Evolutionary conservation across 164 flowering plant genomes (phyloP), one percentile per base, ranked within the genome.

Genomic region (Hamamelis virginiana): DNA sequence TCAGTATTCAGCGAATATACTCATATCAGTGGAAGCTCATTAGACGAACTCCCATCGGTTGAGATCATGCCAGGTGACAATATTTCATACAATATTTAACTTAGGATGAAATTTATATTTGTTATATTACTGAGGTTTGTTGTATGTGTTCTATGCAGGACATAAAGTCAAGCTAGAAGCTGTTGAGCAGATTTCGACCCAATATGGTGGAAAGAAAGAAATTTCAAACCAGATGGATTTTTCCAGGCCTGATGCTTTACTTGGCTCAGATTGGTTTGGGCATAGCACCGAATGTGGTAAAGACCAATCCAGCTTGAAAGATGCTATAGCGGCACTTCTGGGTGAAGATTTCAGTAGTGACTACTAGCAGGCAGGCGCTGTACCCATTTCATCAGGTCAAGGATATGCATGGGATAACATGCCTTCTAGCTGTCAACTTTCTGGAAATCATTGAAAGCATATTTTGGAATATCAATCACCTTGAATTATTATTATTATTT

Each of bases 1-100:
- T 81, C 88, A 13, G 74, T 83, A 38, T 82, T 82, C 71, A 76
- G 74, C 72, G 89, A 75, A 47, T 77, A 65, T 67, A 85, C 87
- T 73, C 78, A 85, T 62, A 65, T 70, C 59, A 77, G 82, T 58
- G 74, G 74, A 53, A 70, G 43, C 62, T 53, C 67, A 18, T 63
- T 55, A 28, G 73, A 63, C 23, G 67, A 70, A 44, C 52, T 18
- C 53, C 16, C 5, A n/a, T 50, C 53, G 0, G n/a, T 50, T 50
- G 53, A 50, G 53, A 33, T 6, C 41, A 33, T 33, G 41, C 41
- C 41, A 33, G 41, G 41, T 33, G 41, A 33, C 4, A 33, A 33
- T 2, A 33, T 33, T 33, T 33, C 41, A 6, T 33, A 33, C 6
- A 6, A 33, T 6, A 33, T 33, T 33, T 33, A 33, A 50, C 53